Evolutionary conservation across 768 basidiomycete genomes (phyloP).

Genomic region (Mycena indigotica): DNA sequence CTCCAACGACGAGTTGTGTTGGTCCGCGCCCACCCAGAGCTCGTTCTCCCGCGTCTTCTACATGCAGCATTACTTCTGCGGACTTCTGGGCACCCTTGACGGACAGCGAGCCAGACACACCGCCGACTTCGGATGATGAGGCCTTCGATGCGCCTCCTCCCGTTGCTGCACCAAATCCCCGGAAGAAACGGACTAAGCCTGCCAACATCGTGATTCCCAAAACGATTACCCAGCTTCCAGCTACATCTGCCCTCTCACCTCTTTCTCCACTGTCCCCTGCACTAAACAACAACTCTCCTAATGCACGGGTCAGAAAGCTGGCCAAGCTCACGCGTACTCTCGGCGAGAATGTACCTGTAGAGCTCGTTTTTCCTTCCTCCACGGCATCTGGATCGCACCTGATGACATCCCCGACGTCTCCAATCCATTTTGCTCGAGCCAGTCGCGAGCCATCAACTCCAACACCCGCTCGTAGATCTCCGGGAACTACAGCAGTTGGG

Average conservation of each 20-base stretch:
- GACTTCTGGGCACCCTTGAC: constrained; percentile 13
- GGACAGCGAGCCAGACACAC: not conserved
- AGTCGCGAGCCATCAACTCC: not conserved
- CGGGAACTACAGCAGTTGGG: constrained; percentile 17
- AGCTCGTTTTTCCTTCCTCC: constrained; percentile 42
- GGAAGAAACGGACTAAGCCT: constrained; percentile 20
- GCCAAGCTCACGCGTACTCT: constrained; percentile 55
- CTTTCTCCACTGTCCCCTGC: constrained; percentile 28
- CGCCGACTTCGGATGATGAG: constrained; percentile 6
- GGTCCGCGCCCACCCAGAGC: constrained; percentile 17
- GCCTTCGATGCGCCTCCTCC: constrained; percentile 9
- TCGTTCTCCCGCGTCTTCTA: constrained; percentile 19
- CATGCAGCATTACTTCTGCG: constrained; percentile 10
- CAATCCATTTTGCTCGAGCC: not conserved
- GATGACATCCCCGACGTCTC: constrained; percentile 3
- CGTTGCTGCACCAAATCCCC: constrained; percentile 6
- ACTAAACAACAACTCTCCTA: constrained; percentile 29
- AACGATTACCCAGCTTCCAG: constrained; percentile 21
- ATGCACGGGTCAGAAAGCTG: constrained; percentile 45
- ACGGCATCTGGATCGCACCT: constrained; percentile 1
- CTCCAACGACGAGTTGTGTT: not conserved
- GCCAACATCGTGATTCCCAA: constrained; percentile 14
- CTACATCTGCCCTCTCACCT: constrained; percentile 10
- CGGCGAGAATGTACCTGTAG: constrained; percentile 53
- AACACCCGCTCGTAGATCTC: not conserved